Conservation (phyloP, 2,329 filamentous ascomycete species). For the Diplocarpon rosae region DNA sequence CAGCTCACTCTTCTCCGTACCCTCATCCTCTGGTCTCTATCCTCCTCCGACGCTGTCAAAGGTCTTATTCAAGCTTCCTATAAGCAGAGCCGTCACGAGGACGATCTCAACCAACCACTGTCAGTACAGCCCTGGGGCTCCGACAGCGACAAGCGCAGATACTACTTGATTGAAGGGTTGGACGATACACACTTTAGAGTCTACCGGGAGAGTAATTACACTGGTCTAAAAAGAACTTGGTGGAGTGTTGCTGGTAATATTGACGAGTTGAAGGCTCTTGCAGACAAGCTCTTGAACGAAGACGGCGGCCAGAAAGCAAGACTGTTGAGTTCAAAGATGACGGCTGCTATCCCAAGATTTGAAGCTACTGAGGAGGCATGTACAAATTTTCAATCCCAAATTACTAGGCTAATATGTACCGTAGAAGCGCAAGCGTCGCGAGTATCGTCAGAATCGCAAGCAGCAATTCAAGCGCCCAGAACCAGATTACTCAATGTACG, state of each 20-base stretch:
- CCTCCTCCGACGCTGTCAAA: conserved; percentile 76
- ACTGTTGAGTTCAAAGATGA: conserved; percentile 66
- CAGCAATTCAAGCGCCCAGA: conserved; percentile 78
- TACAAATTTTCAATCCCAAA: conserved; percentile 8
- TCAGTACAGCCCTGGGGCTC: conserved; percentile 86
- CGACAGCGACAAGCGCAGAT: conserved; percentile 82
- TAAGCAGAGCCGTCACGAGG: conserved; percentile 73
- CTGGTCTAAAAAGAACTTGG: conserved; percentile 68
- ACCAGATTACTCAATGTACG: conserved; percentile 84
- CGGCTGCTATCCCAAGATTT: conserved; percentile 73
- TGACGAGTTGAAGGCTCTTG: conserved; percentile 67
- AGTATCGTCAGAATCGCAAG: conserved; percentile 69
- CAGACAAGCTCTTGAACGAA: conserved; percentile 61
- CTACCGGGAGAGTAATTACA: conserved; percentile 85
- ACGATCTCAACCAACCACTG: conserved; percentile 70
- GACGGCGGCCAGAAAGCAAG: conserved; percentile 77
- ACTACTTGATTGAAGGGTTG: conserved; percentile 86
- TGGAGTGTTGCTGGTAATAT: conserved; percentile 87
- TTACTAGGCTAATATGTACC: not conserved
- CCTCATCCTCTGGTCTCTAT: conserved; percentile 78
- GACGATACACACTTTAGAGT: conserved; percentile 91
- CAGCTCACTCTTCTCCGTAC: conserved; percentile 77
- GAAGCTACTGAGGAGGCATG: conserved; percentile 83
- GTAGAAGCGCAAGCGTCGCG: conserved; percentile 83
- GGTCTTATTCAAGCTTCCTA: conserved; percentile 76